phyloP scores from a whole-genome alignment of 164 flowering plant genomes.

The Warburgia ugandensis region DNA sequence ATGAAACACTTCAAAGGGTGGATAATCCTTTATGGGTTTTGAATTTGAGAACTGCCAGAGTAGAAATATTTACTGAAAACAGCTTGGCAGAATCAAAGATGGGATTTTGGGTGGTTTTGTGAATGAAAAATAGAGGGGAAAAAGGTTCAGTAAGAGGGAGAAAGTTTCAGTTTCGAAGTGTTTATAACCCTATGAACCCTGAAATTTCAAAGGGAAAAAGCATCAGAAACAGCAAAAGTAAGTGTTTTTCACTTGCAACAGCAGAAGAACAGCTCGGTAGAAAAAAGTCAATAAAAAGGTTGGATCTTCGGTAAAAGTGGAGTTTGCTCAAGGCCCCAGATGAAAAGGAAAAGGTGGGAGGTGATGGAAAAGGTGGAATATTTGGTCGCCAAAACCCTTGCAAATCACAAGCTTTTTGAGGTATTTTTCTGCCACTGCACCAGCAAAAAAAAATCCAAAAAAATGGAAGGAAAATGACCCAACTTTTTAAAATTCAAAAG shows the following conservation, averaged over 20 bases:
- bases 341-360: background rate
- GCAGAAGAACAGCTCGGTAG: background rate
- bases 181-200: background rate
- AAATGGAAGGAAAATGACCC: too few species aligned
- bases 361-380: slow-evolving; percentile 1
- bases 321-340: slow-evolving; percentile 5
- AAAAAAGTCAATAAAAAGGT: slow-evolving; percentile 2
- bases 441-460: too few species aligned
- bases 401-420: slow-evolving; percentile 5
- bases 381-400: slow-evolving; percentile 8
- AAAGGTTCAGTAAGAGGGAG: background rate
- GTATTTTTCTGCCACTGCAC: too few species aligned
- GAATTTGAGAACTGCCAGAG: too few species aligned
- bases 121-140: background rate
- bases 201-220: background rate
- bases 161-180: background rate
- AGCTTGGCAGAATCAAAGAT: background rate
- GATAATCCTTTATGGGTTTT: background rate
- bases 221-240: background rate
- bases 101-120: background rate
- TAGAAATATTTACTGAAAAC: too few species aligned
- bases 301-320: background rate
- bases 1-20: background rate
- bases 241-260: background rate
- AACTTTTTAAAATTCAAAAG: too few species aligned